Conservation (phyloP, 225 moss, liverwort and hornwort species). For the Polytrichum commune region DNA sequence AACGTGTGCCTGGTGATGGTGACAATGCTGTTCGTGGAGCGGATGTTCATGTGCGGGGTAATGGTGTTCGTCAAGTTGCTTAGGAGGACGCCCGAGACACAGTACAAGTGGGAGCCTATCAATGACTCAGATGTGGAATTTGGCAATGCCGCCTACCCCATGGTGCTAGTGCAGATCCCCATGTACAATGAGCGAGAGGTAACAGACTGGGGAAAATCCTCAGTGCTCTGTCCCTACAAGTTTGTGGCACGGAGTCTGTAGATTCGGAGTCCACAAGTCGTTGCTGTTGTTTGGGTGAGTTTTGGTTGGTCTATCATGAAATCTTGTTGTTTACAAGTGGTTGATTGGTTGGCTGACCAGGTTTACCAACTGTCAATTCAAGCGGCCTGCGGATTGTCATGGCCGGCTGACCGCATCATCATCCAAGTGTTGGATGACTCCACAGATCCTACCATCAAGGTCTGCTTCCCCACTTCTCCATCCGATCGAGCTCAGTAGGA, state of each 20-base stretch:
- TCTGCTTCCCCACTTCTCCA: neutral
- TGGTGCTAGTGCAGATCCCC: conserved; percentile 74
- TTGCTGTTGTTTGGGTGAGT: neutral
- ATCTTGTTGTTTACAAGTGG: no score
- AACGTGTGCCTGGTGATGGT: conserved; percentile 75
- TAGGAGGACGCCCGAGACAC: conserved; percentile 27
- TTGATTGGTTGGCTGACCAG: conserved; percentile 17
- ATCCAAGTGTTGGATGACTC: conserved; percentile 88
- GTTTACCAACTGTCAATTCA: conserved; percentile 86
- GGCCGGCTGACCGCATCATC: conserved; percentile 80
- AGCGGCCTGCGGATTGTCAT: conserved; percentile 75
- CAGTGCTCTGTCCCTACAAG: no score
- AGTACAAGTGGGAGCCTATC: conserved; percentile 59
- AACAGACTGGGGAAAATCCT: neutral
- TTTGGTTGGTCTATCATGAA: no score
- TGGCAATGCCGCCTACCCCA: conserved; percentile 54
- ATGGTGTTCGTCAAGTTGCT: conserved; percentile 51
- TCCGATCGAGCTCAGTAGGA: no score
- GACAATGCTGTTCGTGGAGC: conserved; percentile 74
- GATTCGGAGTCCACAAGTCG: neutral
- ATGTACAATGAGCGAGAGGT: conserved; percentile 86
- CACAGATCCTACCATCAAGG: conserved; percentile 74
- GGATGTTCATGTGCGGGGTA: conserved; percentile 71
- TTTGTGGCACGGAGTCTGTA: neutral
- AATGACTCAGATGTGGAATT: conserved; percentile 57